Evolutionary conservation across 805 yeast genomes (phyloP), one percentile per base, ranked within the genome.

Genomic region (Wickerhamomyces xylosicus): DNA sequence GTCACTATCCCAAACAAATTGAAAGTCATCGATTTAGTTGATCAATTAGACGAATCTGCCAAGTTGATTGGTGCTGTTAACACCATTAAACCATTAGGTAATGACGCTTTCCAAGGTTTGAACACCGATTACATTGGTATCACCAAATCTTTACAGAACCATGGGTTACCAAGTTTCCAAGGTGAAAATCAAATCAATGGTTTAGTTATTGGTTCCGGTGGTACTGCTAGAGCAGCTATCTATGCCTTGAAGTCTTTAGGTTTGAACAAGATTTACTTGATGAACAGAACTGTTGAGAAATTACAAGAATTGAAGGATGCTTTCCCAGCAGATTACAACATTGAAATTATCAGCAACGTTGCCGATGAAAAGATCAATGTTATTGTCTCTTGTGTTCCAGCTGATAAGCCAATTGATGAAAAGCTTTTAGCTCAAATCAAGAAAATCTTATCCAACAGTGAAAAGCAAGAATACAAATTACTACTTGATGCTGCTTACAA

Each of bases 121-220:
- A 92, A 92, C 64, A 92, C 99, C 33, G 99, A 92, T 58, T 92
- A 95, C 95, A 63, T 77, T 36, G 99, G 98, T 10, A 84, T 92
- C 48, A 67, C 66, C 35, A 72, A 79, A 44, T 74, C 95, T 2
- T 76, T 87, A 48, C 55, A 63, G 16, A 61, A 70, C 43, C 67
- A 69, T 41, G 95, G 95, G 21, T 31, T 78, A 77, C 33, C 74
- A 79, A 32, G 60, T 61, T 32, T 52, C 21, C 28, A 33, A 57
- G 15, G 33, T 11, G 34, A 55, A 18, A 53, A 49, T 42, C 50
- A 53, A 22, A 64, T 69, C 11, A 63, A 71, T 41, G 97, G 96
- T 25, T 63, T 89, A 42, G 82, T 92, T 34, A 67, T 92, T 47
- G 99, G 99, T 37, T 96, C 95, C 17, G 99, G 99, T 33, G 99